Evolutionary conservation across 2,329 filamentous ascomycete genomes (phyloP), one percentile per base, ranked within the genome.

Genomic region (Talaromyces funiculosus): DNA sequence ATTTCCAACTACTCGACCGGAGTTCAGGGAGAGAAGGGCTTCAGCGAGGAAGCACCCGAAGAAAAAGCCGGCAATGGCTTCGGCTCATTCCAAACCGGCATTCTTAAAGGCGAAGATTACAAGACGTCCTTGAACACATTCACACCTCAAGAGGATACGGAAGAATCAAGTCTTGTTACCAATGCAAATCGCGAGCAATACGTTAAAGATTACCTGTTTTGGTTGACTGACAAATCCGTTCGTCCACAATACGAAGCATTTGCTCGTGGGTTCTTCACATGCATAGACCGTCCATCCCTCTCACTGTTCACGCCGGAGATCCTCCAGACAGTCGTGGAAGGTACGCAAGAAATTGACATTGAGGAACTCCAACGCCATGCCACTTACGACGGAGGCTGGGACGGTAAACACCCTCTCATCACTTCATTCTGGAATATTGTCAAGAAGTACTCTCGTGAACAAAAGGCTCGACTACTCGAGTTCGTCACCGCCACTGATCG

Each of bases 401-500:
- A 87, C 49, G 78, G 85, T 0, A 80, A 79, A 0, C 87, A 94
- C 65, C 84, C 80, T 14, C 85, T 88, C 0, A 86, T 99, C 43
- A 78, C 80, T 24, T 85, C 89, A 66, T 97, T 99, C 72, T 99
- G 94, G 94, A 81, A 81, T 12, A 82, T 97, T 7, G 89, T 96
- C 72, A 37, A 94, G 84, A 69, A 81, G 16, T 80, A 77, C 59
- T 67, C 75, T 9, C 81, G 87, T 16, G 80, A 83, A 47, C 88
- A 92, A 80, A 88, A 88, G 74, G 84, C 86, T 57, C 86, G 85
- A 67, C 77, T 99, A 35, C 81, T 99, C 33, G 92, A 97, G 72
- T 99, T 99, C 69, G 92, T 99, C 31, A 99, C 94, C 14, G 93
- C 93, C 0, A 93, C 88, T 67, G 92, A 97, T 70, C 84, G 94